Conservation (phyloP, 345 rosid genomes). For the Atalantia buxifolia region DNA sequence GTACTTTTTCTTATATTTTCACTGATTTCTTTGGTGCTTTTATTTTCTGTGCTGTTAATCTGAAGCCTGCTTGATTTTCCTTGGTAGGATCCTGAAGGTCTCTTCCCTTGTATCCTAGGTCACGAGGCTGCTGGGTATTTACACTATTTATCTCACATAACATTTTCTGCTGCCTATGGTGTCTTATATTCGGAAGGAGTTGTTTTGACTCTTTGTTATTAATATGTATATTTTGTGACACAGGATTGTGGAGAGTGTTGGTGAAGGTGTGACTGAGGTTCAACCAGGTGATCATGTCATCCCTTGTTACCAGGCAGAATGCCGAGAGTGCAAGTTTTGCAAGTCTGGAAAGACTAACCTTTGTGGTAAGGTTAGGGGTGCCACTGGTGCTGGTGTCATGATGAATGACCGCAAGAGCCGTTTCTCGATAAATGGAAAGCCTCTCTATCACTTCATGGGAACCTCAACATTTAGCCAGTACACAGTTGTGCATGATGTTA, state of each 20-base stretch:
- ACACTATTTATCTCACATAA: background rate
- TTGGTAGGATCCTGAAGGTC: constrained; percentile 90
- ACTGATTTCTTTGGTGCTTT: background rate
- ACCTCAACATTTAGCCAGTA: constrained; percentile 98
- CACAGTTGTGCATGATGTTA: constrained; percentile 95
- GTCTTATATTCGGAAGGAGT: background rate
- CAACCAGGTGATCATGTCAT: constrained; percentile 94
- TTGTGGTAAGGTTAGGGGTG: constrained; percentile 86
- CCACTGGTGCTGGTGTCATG: constrained; percentile 97
- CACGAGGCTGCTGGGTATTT: constrained; percentile 97
- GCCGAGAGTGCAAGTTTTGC: constrained; percentile 95
- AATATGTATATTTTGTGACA: constrained; percentile 5
- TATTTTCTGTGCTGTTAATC: background rate
- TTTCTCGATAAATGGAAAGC: constrained; percentile 84
- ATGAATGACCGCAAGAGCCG: constrained; percentile 84
- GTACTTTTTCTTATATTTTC: background rate
- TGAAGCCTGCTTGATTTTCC: constrained; percentile 7
- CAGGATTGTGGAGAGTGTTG: constrained; percentile 95
- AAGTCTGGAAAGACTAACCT: constrained; percentile 98
- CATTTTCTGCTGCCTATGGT: background rate
- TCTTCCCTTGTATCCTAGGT: constrained; percentile 95
- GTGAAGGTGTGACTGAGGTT: constrained; percentile 94
- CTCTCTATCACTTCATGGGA: constrained; percentile 97
- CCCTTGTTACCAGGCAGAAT: constrained; percentile 99
- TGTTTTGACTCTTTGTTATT: background rate